Evolutionary conservation across 192 early-diverging fungal genomes (phyloP).

Genomic region (Backusella macrospora): DNA sequence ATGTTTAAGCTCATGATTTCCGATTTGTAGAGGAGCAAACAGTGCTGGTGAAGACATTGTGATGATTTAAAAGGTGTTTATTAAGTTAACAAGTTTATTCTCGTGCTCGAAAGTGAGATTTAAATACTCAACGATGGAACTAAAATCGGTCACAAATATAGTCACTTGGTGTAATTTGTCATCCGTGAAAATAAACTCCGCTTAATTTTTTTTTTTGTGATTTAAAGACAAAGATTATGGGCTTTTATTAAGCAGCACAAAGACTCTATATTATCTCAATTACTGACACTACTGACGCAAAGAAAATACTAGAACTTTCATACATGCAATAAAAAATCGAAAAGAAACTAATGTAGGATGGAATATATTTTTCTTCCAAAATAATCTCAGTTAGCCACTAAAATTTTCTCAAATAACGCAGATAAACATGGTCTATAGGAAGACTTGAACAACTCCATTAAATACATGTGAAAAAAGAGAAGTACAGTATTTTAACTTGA

Average conservation of each 20-base stretch:
- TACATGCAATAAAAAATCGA: not conserved
- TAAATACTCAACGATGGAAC: too few species aligned
- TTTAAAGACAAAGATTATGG: not conserved
- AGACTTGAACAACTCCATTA: too few species aligned
- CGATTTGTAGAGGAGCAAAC: slow-evolving; percentile 30
- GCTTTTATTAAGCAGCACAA: too few species aligned
- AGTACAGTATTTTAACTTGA: too few species aligned
- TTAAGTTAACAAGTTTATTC: not conserved
- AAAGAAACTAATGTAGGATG: not conserved
- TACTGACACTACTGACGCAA: not conserved
- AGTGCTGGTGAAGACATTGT: slow-evolving; percentile 17
- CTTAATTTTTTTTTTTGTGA: not conserved
- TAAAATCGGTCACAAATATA: too few species aligned
- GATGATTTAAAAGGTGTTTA: not conserved
- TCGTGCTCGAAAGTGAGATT: too few species aligned
- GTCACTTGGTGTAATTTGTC: too few species aligned
- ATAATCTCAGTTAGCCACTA: not conserved
- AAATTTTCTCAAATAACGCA: not conserved
- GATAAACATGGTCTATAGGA: too few species aligned
- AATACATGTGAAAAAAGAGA: too few species aligned
- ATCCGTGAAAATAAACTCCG: not conserved
- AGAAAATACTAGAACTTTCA: not conserved
- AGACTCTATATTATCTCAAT: not conserved
- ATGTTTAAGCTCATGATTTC: slow-evolving; percentile 19
- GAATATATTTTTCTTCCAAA: not conserved